Base-by-base conservation (phyloP, 1,284 basidiomycete genomes). In the Erythrobasidium hasegawianum region DNA sequence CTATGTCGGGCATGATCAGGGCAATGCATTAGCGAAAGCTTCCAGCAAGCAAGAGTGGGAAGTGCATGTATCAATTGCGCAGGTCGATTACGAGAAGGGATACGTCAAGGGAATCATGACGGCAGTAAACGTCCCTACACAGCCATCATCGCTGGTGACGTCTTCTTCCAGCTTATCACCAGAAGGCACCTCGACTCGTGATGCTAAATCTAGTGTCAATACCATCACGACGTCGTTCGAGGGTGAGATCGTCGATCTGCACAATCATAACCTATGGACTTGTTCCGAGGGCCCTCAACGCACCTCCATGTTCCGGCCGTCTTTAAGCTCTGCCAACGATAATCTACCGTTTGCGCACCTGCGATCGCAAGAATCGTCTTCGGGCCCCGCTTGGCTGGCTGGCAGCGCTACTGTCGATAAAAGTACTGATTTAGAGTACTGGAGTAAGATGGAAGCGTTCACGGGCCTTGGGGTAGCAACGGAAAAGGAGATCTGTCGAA, bases 181-280 rank as follows among this genome's bases (percentile, higher is more conserved):
- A 10, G 33, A 24, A 10, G 62, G 62, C 1, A 24, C 40, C 10
- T n/a, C n/a, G n/a, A n/a, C n/a, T n/a, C n/a, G 41, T 29, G 29
- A 29, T 22, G 33, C 39, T 55, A 53, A 53, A 27, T 16, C n/a
- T 16, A 16, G 26, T 16, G 50, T 26, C 9, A 65, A 58, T 43
- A 65, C 55, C 14, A 57, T 67, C 14, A 59, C 57, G 18, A 67
- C 64, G 8, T 59, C 50, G 7, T 67, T 67, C 52, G 57, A 59
- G 20, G 64, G 64, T 8, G 64, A 67, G 41, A 67, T 67, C 39
- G 47, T 67, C 41, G 64, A 67, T 47, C 39, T 59, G 13, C 57
- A 59, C 39, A 67, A 67, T 41, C 49, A 67, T 27, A 41, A 50
- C 3, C 33, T 67, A 14, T 59, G 57, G 64, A 67, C 64, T 16